Percentiles rank a stretch among this genome's conserved stretches.
These are phyloP conservation scores for Nicotiana attenuata DNA, from an alignment of 257 asterid species.

Conservation along the genomic window DNA sequence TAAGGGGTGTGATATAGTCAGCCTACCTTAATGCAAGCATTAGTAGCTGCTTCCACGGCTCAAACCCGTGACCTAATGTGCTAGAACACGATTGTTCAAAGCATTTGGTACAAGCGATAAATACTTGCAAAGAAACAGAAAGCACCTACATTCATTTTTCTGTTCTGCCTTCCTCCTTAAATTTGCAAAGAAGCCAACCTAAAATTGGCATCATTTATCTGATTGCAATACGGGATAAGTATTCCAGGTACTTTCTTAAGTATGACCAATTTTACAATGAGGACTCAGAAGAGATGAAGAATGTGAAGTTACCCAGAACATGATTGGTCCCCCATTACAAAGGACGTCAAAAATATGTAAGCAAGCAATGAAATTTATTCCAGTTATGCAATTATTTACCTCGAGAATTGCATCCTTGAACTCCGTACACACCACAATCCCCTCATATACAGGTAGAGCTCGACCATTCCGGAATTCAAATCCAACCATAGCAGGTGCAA, in stretches of 20 bases:
- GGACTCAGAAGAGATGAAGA: not conserved
- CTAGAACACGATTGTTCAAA: not conserved
- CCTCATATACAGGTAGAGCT: constrained; percentile 66
- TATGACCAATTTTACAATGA: not conserved
- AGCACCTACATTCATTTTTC: not conserved
- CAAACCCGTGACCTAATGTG: no score
- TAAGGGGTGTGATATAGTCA: no score
- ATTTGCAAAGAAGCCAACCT: no score
- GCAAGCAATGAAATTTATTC: not conserved
- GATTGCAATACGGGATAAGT: not conserved
- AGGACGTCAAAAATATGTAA: not conserved
- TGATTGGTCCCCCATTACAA: not conserved
- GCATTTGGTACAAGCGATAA: not conserved
- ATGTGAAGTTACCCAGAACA: not conserved
- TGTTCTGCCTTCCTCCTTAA: not conserved
- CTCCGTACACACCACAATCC: constrained; percentile 85
- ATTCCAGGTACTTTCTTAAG: not conserved
- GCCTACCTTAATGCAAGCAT: no score
- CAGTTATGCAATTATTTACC: constrained; percentile 34
- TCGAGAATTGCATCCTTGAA: constrained; percentile 68
- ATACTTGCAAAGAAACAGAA: not conserved
- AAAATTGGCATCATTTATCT: not conserved
- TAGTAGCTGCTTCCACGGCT: no score
- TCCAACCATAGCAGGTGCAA: constrained; percentile 96
- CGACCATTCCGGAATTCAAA: constrained; percentile 80